These are phyloP conservation scores for Parachaetomium inaequale DNA, from an alignment of 495 filamentous ascomycete genomes.

Conservation along the genomic window DNA sequence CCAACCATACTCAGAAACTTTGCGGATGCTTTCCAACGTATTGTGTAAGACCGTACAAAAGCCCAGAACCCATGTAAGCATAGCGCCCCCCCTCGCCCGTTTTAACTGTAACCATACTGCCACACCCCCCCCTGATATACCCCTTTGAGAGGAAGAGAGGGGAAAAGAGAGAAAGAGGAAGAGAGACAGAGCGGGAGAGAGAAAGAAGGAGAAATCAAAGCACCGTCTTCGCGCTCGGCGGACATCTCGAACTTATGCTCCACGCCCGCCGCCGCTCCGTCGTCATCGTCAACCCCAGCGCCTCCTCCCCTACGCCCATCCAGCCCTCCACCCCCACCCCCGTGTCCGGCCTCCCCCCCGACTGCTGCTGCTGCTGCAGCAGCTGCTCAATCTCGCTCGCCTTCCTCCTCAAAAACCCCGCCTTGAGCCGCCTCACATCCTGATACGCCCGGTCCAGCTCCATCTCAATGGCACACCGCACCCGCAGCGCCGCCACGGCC, in stretches of 20 bases:
- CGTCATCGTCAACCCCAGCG: conserved; percentile 1
- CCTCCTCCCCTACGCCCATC: no score
- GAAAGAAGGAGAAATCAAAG: not conserved
- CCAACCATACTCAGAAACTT: no score
- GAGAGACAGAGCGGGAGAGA: no score
- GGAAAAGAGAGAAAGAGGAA: no score
- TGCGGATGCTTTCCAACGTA: no score
- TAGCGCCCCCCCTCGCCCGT: no score
- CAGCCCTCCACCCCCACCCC: not conserved
- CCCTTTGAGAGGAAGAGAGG: no score
- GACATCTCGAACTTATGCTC: not conserved
- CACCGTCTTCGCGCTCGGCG: not conserved
- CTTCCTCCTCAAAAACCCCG: conserved; percentile 39
- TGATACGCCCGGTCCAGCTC: conserved; percentile 84
- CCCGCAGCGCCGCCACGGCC: conserved; percentile 74
- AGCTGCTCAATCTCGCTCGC: conserved; percentile 30
- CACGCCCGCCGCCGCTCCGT: not conserved
- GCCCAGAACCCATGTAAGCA: no score
- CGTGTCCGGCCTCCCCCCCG: not conserved
- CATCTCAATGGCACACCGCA: conserved; percentile 82
- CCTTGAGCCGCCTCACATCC: conserved; percentile 60
- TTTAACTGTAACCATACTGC: no score
- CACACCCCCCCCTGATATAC: no score
- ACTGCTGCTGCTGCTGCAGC: not conserved
- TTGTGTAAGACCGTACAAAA: no score